These are phyloP conservation scores for Pythium dissotocum DNA, from an alignment of 352 stramenopile species.

Conservation along the genomic window DNA sequence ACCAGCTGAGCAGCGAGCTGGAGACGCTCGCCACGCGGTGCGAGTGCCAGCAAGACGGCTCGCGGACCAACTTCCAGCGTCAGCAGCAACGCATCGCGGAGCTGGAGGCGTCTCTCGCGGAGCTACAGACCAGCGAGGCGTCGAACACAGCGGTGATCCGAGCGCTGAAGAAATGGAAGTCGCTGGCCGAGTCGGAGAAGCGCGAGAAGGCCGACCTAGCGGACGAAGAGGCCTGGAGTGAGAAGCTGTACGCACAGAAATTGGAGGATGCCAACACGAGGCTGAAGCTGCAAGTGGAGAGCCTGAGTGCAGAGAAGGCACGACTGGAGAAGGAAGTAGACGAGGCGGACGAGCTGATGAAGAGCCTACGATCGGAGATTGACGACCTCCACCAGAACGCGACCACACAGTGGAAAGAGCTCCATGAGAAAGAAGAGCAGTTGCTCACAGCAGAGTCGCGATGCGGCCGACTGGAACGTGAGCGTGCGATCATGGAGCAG, in stretches of 20 bases:
- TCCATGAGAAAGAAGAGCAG: conserved; percentile 52
- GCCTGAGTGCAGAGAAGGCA: conserved; percentile 35
- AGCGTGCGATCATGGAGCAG: conserved; percentile 75
- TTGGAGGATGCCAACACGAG: conserved; percentile 43
- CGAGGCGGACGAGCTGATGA: conserved; percentile 34
- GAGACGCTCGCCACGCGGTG: conserved; percentile 53
- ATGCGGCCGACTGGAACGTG: conserved; percentile 69
- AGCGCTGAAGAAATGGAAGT: conserved; percentile 45
- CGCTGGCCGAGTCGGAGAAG: conserved; percentile 39
- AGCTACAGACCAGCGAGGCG: conserved; percentile 35
- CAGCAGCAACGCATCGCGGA: conserved; percentile 44
- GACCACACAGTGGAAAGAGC: conserved; percentile 40
- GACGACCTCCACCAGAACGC: conserved; percentile 42
- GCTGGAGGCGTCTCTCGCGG: conserved; percentile 38
- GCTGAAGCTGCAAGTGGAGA: conserved; percentile 31
- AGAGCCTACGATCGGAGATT: conserved; percentile 37
- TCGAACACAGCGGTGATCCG: conserved; percentile 45
- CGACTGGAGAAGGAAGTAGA: conserved; percentile 4
- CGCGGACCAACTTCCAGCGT: conserved; percentile 3
- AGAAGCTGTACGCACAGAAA: conserved; percentile 42
- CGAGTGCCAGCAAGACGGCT: conserved; percentile 33
- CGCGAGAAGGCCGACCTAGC: conserved; percentile 33
- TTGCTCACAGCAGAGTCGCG: conserved; percentile 65
- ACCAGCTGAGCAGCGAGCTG: conserved; percentile 51
- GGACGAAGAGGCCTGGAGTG: conserved; percentile 37